Evolutionary conservation across 805 yeast species (phyloP).

Genomic region (Dipodascus geniculatus): DNA sequence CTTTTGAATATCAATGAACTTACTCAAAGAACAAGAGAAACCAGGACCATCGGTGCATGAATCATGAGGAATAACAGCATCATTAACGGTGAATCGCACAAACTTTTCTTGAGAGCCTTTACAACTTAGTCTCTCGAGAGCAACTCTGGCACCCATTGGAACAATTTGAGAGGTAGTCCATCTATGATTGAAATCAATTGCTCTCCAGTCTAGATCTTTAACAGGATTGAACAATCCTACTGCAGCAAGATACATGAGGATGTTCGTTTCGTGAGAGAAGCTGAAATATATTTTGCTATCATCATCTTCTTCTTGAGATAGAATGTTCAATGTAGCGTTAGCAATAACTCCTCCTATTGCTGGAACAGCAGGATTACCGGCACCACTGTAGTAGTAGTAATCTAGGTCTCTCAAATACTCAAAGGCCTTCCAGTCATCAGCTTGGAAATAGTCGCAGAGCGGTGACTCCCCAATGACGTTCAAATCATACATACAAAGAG

Average conservation of each 20-base stretch:
- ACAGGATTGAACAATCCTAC: conserved; percentile 35
- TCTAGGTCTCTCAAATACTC: conserved; percentile 33
- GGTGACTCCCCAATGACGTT: neutral
- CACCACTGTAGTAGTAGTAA: conserved; percentile 38
- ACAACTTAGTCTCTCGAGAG: conserved; percentile 40
- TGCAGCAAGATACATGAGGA: conserved; percentile 37
- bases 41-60: conserved; percentile 44
- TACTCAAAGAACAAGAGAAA: conserved; percentile 32
- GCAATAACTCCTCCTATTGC: conserved; percentile 35
- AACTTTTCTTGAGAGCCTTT: conserved; percentile 26
- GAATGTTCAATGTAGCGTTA: conserved; percentile 36
- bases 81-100: conserved; percentile 40
- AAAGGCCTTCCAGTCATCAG: conserved; percentile 35
- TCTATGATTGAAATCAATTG: conserved; percentile 34
- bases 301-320: conserved; percentile 28
- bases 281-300: conserved; percentile 31
- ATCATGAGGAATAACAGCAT: conserved; percentile 41
- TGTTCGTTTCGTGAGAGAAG: conserved; percentile 49
- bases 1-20: conserved; percentile 15
- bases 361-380: conserved; percentile 32
- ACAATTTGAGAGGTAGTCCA: conserved; percentile 38
- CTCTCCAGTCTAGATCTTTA: conserved; percentile 27
- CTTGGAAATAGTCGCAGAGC: conserved; percentile 30
- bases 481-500: neutral
- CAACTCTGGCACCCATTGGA: conserved; percentile 48